These are phyloP conservation scores for Ophiocordyceps camponoti-saundersi DNA, from an alignment of 2,329 filamentous ascomycete genomes.

Conservation along the genomic window DNA sequence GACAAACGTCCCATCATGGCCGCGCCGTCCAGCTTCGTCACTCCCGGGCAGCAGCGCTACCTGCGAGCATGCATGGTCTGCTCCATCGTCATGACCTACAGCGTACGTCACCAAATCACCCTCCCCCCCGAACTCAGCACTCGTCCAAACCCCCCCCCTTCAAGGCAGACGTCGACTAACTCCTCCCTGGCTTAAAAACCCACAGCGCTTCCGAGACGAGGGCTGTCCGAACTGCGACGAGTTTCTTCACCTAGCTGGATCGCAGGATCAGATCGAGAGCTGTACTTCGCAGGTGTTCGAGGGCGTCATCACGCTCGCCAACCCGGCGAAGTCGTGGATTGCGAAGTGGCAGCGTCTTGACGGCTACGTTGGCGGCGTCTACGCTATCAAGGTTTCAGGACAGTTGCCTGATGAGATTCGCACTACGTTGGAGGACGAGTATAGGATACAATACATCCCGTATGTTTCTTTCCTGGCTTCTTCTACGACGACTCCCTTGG, in stretches of 20 bases:
- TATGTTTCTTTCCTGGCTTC: slow-evolving; percentile 27
- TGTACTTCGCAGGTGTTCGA: slow-evolving; percentile 96
- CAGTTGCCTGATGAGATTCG: slow-evolving; percentile 52
- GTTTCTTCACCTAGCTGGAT: slow-evolving; percentile 68
- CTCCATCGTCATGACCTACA: slow-evolving; percentile 75
- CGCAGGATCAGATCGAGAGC: slow-evolving; percentile 67
- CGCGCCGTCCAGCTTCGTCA: slow-evolving; percentile 40
- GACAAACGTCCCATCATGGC: background rate
- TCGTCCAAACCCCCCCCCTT: background rate
- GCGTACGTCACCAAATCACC: slow-evolving; percentile 28
- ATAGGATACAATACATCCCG: slow-evolving; percentile 49
- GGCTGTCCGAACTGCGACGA: slow-evolving; percentile 96
- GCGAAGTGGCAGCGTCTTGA: slow-evolving; percentile 93
- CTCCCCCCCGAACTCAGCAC: background rate
- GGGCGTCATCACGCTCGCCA: slow-evolving; percentile 69
- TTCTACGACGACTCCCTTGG: slow-evolving; percentile 17
- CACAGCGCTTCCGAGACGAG: slow-evolving; percentile 63
- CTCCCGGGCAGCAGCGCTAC: slow-evolving; percentile 62
- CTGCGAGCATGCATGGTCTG: slow-evolving; percentile 98
- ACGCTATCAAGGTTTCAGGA: slow-evolving; percentile 88
- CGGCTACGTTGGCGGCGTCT: slow-evolving; percentile 73
- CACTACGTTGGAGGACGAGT: slow-evolving; percentile 43
- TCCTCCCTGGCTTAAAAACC: background rate
- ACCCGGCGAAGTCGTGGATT: slow-evolving; percentile 80
- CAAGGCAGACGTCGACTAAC: background rate